Conservation (phyloP, 139 green algal species). For the Pedinophyceae sp. region DNA sequence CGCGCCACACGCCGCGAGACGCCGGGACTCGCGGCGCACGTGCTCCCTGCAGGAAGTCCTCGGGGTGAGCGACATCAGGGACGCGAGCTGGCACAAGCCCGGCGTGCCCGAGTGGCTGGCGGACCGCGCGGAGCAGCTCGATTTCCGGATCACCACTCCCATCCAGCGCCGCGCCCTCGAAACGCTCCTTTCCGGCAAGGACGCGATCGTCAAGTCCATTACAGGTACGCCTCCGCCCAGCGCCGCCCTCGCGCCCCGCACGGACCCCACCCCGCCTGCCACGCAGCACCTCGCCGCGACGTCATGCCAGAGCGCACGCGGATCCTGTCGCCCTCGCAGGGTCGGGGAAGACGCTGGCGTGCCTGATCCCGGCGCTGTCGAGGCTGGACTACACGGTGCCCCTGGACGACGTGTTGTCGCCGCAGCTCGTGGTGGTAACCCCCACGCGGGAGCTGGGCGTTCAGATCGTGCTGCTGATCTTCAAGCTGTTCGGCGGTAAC, state of each 20-base stretch:
- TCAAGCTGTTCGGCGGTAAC: constrained; percentile 56
- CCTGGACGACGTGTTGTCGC: constrained; percentile 13
- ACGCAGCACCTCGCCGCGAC: too few species aligned
- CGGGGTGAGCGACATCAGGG: too few species aligned
- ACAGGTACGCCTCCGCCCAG: background rate
- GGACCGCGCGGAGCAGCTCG: constrained; percentile 44
- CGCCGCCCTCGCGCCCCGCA: background rate
- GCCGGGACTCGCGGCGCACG: background rate
- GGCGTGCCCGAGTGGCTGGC: constrained; percentile 52
- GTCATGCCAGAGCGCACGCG: too few species aligned
- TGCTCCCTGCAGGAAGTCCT: constrained; percentile 14
- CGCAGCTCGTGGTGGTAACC: constrained; percentile 60
- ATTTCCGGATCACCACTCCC: background rate
- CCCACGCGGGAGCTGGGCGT: constrained; percentile 77
- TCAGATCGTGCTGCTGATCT: constrained; percentile 40
- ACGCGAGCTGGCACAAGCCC: constrained; percentile 40
- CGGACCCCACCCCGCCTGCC: too few species aligned
- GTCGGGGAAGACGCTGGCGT: constrained; percentile 64
- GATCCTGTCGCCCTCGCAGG: constrained; percentile 55
- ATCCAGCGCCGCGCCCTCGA: background rate
- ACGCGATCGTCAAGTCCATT: background rate
- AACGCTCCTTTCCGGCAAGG: background rate
- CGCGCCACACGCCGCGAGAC: background rate
- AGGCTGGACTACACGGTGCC: constrained; percentile 35
- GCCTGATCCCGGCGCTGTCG: constrained; percentile 47